Evolutionary conservation across 1,139 yeast species (phyloP), one percentile per base, ranked within the genome.

Genomic region (Debaryomyces psychrophilus): DNA sequence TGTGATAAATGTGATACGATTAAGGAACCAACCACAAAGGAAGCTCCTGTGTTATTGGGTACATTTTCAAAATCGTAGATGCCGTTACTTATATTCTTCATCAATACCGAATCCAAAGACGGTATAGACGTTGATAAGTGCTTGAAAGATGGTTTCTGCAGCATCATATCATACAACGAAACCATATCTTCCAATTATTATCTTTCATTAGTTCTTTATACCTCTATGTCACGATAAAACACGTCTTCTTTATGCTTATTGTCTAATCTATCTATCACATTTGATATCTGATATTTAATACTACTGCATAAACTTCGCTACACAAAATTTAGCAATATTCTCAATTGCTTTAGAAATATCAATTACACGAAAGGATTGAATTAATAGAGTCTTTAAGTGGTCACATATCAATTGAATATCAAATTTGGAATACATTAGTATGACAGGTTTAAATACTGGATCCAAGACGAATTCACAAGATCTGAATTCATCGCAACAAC

Each of bases 51-150:
- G 49, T 65, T 60, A 8, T 65, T 63, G 0, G 79, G 77, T 4
- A 70, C 66, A 1, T 70, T 53, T 55, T 73, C 78, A 45, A 73
- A 58, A 50, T 74, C 78, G 50, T 63, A 65, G 5, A 73, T 59
- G 27, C 66, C 64, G 29, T 51, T 58, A 33, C 33, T 53, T 41
- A 33, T 50, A 27, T 43, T 49, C 38, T 46, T 49, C 15, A 48
- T 43, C 36, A 59, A 45, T 27, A 64, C 51, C 34, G 52, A 49
- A 48, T 69, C 74, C 12, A 71, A 52, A 5, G 65, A 46, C 1
- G 68, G 60, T 11, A 69, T 47, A 8, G 65, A 61, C 0, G 74
- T 67, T 7, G 65, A 47, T 31, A 68, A 50, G 36, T 50, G 55
- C 15, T 38, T 18, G 38, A 48, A 51, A 8, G 37, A 47, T n/a